phyloP scores from a whole-genome alignment of 768 basidiomycete species.

The Kwoniella sp. region DNA sequence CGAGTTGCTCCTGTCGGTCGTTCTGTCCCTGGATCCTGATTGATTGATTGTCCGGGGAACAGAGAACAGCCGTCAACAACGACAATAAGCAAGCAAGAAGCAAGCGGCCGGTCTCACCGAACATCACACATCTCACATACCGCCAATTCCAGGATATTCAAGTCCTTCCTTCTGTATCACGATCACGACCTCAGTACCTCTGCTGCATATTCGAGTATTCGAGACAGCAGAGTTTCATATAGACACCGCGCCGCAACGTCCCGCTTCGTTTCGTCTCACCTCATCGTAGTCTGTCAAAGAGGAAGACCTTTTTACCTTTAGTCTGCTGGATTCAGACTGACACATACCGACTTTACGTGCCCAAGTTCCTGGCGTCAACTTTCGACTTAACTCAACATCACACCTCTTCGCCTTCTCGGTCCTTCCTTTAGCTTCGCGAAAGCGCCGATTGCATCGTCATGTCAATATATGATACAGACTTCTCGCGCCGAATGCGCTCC shows the following conservation, averaged over 20 bases:
- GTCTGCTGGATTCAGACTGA: conserved; percentile 2
- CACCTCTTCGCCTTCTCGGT: background rate
- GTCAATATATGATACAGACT: conserved; percentile 37
- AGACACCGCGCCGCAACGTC: background rate
- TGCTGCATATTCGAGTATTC: too few relatives aligned
- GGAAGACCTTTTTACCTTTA: background rate
- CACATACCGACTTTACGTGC: background rate
- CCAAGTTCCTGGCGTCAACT: background rate
- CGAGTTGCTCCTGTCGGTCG: too few relatives aligned
- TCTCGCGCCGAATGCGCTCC: conserved; percentile 29
- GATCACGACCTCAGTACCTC: too few relatives aligned
- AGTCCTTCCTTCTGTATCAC: background rate
- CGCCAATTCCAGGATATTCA: background rate
- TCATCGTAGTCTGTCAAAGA: background rate
- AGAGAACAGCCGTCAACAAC: background rate
- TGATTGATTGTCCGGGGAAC: background rate
- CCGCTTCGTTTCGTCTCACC: background rate
- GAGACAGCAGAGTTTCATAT: conserved; percentile 1
- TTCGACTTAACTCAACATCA: background rate
- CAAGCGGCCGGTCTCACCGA: background rate
- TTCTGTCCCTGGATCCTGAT: background rate
- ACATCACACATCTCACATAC: too few relatives aligned
- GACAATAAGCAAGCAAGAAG: too few relatives aligned
- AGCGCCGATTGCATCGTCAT: conserved; percentile 17
- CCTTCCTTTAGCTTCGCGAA: background rate